Evolutionary conservation across 805 yeast species (phyloP).

Genomic region (Cyberlindnera meyerae): DNA sequence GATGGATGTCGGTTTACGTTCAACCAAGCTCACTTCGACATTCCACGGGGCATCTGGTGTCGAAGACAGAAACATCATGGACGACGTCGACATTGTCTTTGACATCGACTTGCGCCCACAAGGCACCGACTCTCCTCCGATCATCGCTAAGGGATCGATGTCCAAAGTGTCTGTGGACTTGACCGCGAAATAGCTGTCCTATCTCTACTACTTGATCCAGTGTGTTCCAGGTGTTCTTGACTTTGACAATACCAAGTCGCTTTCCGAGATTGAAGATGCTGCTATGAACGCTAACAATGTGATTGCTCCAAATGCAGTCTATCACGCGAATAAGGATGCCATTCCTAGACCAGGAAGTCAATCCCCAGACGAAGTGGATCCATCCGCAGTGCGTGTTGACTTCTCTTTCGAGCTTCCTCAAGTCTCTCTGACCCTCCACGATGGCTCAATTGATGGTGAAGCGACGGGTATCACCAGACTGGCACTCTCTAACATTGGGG

Average conservation of each 20-base stretch:
- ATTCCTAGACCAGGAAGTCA: slow-evolving; percentile 21
- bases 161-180: slow-evolving; percentile 59
- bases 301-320: slow-evolving; percentile 32
- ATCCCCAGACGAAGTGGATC: slow-evolving; percentile 11
- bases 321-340: slow-evolving; percentile 16
- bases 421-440: slow-evolving; percentile 56
- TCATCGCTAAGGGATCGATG: slow-evolving; percentile 50
- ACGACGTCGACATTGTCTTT: slow-evolving; percentile 58
- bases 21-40: slow-evolving; percentile 61
- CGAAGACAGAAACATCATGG: slow-evolving; percentile 52
- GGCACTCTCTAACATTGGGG: slow-evolving; percentile 53
- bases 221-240: slow-evolving; percentile 52
- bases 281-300: slow-evolving; percentile 59
- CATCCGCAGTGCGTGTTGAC: slow-evolving; percentile 33
- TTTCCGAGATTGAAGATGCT: slow-evolving; percentile 55
- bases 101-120: slow-evolving; percentile 51
- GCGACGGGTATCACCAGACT: slow-evolving; percentile 48
- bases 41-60: slow-evolving; percentile 43
- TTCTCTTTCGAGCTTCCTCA: slow-evolving; percentile 57
- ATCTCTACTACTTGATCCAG: slow-evolving; percentile 49
- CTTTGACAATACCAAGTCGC: slow-evolving; percentile 35
- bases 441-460: slow-evolving; percentile 37
- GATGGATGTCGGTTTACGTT: slow-evolving; percentile 64
- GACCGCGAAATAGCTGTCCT: slow-evolving; percentile 68
- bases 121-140: slow-evolving; percentile 38